Conservation (phyloP, 805 yeast species). For the Metschnikowia lunata region DNA sequence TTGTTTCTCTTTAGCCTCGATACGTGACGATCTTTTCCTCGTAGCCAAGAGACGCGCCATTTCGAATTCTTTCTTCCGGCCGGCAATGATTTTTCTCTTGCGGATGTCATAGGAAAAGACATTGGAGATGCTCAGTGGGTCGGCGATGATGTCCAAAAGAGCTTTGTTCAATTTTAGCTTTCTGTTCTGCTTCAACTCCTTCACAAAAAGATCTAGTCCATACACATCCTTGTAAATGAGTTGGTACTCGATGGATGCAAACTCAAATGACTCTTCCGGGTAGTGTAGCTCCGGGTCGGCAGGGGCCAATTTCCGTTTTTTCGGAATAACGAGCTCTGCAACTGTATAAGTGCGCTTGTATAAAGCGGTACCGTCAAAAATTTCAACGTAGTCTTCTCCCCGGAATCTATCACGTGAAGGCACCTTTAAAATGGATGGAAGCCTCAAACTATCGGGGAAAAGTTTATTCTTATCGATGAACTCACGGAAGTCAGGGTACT, state of each 20-base stretch:
- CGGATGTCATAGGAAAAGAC: conserved; percentile 42
- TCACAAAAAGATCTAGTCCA: conserved; percentile 24
- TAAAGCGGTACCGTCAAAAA: conserved; percentile 49
- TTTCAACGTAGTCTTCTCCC: conserved; percentile 33
- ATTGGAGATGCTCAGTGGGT: conserved; percentile 18
- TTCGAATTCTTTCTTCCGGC: conserved; percentile 59
- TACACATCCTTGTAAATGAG: conserved; percentile 28
- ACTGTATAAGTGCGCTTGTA: conserved; percentile 35
- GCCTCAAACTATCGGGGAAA: conserved; percentile 23
- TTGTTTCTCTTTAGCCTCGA: conserved; percentile 57
- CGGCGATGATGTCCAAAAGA: conserved; percentile 17
- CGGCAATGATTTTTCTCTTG: conserved; percentile 49
- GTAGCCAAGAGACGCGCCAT: conserved; percentile 60
- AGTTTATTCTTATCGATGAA: conserved; percentile 40
- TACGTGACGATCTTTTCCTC: conserved; percentile 69
- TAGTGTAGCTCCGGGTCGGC: conserved; percentile 27
- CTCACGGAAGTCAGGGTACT: conserved; percentile 42
- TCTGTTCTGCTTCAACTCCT: conserved; percentile 17
- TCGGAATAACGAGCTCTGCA: conserved; percentile 30
- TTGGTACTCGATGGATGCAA: conserved; percentile 26
- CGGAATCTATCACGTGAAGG: conserved; percentile 1
- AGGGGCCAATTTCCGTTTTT: conserved; percentile 32
- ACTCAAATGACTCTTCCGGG: conserved; percentile 29
- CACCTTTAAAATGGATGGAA: conserved; percentile 12
- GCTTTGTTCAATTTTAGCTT: conserved; percentile 32